Percentiles rank a stretch among this genome's conserved stretches.
phyloP scores from a whole-genome alignment of 2,329 filamentous ascomycete genomes.

The Fusarium brevicatenulatum region DNA sequence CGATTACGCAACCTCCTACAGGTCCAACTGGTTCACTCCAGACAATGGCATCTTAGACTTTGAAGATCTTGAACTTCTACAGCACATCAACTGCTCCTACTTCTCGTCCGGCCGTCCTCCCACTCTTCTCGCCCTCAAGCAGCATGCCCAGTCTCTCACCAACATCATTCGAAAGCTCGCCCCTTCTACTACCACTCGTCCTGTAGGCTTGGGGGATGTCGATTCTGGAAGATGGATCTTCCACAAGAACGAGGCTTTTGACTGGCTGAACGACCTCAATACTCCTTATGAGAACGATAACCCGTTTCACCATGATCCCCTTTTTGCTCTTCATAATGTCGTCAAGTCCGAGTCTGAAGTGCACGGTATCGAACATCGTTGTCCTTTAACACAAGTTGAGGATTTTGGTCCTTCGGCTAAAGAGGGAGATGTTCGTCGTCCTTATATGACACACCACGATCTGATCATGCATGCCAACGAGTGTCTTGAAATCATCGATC shows the following conservation, averaged over 20 bases:
- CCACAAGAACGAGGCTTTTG: conserved; percentile 60
- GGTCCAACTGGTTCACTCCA: conserved; percentile 40
- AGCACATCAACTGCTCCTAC: conserved; percentile 66
- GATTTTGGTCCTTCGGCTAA: conserved; percentile 33
- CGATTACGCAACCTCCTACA: conserved; percentile 43
- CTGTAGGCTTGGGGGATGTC: conserved; percentile 22
- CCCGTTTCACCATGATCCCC: conserved; percentile 57
- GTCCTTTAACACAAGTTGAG: conserved; percentile 52
- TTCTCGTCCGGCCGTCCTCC: conserved; percentile 64
- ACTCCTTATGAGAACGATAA: conserved; percentile 61
- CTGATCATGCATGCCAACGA: conserved; percentile 68
- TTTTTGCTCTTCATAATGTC: conserved; percentile 59
- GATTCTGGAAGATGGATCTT: conserved; percentile 50
- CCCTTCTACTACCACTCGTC: conserved; percentile 48
- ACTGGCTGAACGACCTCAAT: conserved; percentile 65
- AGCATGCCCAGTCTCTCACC: conserved; percentile 67
- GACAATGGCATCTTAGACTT: conserved; percentile 35
- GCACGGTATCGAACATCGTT: conserved; percentile 56
- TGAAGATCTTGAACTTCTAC: conserved; percentile 40
- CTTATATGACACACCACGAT: conserved; percentile 59
- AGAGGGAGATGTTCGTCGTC: conserved; percentile 40
- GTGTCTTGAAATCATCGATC: conserved; percentile 68
- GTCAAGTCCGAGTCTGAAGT: conserved; percentile 56
- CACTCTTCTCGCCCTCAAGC: conserved; percentile 67
- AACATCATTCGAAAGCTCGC: conserved; percentile 62